phyloP scores from a whole-genome alignment of 495 filamentous ascomycete species.

The Cudoniella acicularis region DNA sequence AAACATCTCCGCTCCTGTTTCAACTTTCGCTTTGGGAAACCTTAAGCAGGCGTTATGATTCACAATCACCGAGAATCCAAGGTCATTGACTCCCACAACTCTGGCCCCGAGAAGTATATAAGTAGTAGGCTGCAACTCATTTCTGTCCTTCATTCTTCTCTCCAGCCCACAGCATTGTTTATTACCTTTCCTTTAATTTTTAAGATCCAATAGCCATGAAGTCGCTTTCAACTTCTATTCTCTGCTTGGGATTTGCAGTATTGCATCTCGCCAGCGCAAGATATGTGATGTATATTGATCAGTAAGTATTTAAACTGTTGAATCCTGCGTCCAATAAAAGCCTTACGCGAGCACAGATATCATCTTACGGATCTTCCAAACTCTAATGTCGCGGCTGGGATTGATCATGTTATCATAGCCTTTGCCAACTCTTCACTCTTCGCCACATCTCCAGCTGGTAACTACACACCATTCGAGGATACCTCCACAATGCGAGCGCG shows the following conservation, averaged over 20 bases:
- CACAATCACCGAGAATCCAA: background rate
- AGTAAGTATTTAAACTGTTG: background rate
- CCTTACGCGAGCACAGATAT: constrained; percentile 18
- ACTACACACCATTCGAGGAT: constrained; percentile 48
- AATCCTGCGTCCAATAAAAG: background rate
- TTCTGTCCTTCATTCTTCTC: background rate
- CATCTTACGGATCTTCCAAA: constrained; percentile 29
- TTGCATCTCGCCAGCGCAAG: constrained; percentile 1
- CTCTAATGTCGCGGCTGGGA: constrained; percentile 29
- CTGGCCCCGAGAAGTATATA: background rate
- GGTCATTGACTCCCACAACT: background rate
- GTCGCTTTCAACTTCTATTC: background rate
- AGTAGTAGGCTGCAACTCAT: background rate
- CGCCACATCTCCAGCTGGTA: constrained; percentile 38
- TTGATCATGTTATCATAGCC: constrained; percentile 56
- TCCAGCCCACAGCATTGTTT: too few relatives aligned
- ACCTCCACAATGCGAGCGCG: constrained; percentile 44
- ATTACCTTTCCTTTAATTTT: background rate
- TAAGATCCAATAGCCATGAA: background rate
- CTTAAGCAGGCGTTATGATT: background rate
- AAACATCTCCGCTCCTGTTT: background rate
- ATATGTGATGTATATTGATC: constrained; percentile 8
- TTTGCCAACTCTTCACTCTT: constrained; percentile 54
- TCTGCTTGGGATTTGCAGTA: background rate
- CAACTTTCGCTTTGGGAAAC: background rate